These are phyloP conservation scores for Fagus crenata DNA, from an alignment of 306 rosid species.

Conservation along the genomic window DNA sequence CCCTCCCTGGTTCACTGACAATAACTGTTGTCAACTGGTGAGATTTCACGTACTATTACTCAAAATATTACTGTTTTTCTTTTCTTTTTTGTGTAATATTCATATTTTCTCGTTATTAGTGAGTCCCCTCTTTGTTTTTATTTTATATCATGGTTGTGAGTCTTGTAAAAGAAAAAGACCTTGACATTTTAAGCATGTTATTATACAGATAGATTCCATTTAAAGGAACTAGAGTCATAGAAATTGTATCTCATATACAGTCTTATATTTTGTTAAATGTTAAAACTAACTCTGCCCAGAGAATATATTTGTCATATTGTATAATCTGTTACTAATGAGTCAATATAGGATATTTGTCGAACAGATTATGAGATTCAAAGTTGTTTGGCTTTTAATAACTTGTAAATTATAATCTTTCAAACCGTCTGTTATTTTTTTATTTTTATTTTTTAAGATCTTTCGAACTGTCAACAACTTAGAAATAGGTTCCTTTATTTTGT, in stretches of 20 bases:
- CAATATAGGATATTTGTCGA: no score
- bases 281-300: not conserved
- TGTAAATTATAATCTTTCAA: not conserved
- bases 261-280: not conserved
- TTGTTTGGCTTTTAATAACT: no score
- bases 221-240: not conserved
- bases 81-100: conserved; percentile 13
- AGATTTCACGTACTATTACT: conserved; percentile 39
- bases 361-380: not conserved
- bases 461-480: not conserved
- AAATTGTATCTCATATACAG: not conserved
- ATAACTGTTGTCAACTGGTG: conserved; percentile 85
- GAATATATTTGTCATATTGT: not conserved
- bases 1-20: conserved; percentile 74
- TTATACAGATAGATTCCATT: not conserved
- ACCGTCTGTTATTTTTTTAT: not conserved
- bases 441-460: not conserved
- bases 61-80: conserved; percentile 25
- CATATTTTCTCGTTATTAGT: conserved; percentile 16
- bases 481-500: not conserved
- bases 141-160: not conserved
- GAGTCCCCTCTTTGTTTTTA: not conserved
- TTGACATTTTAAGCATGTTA: not conserved
- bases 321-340: not conserved
- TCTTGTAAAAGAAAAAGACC: conserved; percentile 3